phyloP scores from a whole-genome alignment of 2,329 filamentous ascomycete genomes.

The Aureobasidium sp. region DNA sequence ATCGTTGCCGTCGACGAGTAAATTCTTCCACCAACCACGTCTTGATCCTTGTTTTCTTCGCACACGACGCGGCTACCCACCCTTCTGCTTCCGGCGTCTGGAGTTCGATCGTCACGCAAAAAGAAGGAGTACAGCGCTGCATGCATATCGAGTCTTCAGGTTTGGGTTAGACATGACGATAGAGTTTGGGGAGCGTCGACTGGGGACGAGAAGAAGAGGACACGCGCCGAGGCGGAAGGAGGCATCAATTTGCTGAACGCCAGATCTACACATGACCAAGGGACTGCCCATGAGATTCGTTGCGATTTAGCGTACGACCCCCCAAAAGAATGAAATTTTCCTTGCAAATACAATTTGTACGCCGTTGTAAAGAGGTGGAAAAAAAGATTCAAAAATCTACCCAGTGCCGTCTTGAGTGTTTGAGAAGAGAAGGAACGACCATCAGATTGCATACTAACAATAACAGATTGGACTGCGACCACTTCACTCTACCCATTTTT shows the following conservation, averaged over 20 bases:
- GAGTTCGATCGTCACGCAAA: conserved; percentile 7
- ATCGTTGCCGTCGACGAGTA: conserved; percentile 45
- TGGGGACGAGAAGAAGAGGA: conserved; percentile 1
- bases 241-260: conserved; percentile 10
- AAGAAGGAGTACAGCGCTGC: conserved; percentile 11
- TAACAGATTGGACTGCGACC: background rate
- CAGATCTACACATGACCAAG: conserved; percentile 6
- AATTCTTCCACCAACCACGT: background rate
- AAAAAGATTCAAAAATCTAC: background rate
- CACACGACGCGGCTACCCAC: background rate
- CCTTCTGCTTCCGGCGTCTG: conserved; percentile 12
- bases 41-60: background rate
- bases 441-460: background rate
- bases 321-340: conserved; percentile 15
- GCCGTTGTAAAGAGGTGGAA: background rate
- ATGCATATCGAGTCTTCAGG: conserved; percentile 4
- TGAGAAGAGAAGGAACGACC: background rate
- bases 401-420: background rate
- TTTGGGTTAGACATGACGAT: conserved; percentile 9
- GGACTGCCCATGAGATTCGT: conserved; percentile 1
- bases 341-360: background rate
- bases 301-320: conserved; percentile 12
- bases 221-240: conserved; percentile 5
- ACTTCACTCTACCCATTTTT: background rate
- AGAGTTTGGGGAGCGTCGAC: background rate